Evolutionary conservation across 257 asterid genomes (phyloP).

Genomic region (Jacaranda mimosifolia): DNA sequence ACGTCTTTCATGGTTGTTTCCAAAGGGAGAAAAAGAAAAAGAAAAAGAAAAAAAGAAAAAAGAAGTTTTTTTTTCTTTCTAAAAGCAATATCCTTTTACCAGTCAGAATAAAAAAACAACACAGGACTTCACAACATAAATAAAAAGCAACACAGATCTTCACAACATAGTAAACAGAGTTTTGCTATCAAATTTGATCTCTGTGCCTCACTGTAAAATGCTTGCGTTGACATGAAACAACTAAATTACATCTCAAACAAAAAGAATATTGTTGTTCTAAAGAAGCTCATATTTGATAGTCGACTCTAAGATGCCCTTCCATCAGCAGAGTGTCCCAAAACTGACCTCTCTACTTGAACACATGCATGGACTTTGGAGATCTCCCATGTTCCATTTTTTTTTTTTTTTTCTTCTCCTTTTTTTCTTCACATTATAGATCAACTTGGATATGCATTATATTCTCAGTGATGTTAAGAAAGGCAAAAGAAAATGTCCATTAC

Average conservation of each 20-base stretch:
- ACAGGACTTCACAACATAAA: background rate
- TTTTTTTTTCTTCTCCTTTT: background rate
- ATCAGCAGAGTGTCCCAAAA: conserved; percentile 10
- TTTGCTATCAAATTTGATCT: conserved; percentile 15
- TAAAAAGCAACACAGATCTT: background rate
- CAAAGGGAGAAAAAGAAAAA: too few relatives aligned
- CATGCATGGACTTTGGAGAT: too few relatives aligned
- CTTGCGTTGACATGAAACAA: conserved; percentile 22
- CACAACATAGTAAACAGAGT: conserved; percentile 17
- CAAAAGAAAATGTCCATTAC: conserved; percentile 35
- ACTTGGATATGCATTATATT: conserved; percentile 26
- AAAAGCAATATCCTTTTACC: background rate
- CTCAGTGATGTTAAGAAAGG: conserved; percentile 23
- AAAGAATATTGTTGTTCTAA: conserved; percentile 24
- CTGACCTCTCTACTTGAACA: conserved; percentile 2
- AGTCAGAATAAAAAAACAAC: background rate
- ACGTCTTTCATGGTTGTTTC: too few relatives aligned
- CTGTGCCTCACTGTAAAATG: conserved; percentile 30
- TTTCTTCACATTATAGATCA: conserved; percentile 19
- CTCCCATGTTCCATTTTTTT: too few relatives aligned
- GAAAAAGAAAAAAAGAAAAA: too few relatives aligned
- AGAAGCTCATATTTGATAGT: conserved; percentile 14
- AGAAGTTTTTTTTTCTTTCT: too few relatives aligned
- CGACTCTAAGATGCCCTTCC: conserved; percentile 15
- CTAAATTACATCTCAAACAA: conserved; percentile 38